Percentiles rank a stretch among this genome's conserved stretches.
These are phyloP conservation scores for Citrus glauca DNA, from an alignment of 345 rosid species.

Conservation along the genomic window DNA sequence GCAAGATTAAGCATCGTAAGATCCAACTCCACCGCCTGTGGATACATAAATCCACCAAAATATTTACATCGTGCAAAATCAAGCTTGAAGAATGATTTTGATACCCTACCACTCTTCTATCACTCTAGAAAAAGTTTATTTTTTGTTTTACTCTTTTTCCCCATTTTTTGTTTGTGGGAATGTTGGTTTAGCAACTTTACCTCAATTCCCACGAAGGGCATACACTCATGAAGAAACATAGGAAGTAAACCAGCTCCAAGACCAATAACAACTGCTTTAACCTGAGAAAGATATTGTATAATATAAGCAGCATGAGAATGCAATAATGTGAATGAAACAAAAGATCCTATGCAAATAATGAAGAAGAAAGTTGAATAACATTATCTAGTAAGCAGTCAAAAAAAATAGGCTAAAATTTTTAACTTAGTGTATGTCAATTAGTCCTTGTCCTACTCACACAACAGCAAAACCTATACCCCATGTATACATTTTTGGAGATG, in stretches of 20 bases:
- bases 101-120: not conserved
- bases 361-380: not conserved
- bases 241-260: slow-evolving; percentile 98
- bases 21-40: slow-evolving; percentile 91
- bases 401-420: not conserved
- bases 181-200: slow-evolving; percentile 29
- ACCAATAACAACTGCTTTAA: slow-evolving; percentile 75
- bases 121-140: not conserved
- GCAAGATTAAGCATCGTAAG: slow-evolving; percentile 55
- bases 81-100: slow-evolving; percentile 6
- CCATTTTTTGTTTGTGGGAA: not conserved
- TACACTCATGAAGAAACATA: slow-evolving; percentile 77
- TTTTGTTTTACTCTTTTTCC: not conserved
- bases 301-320: slow-evolving; percentile 9
- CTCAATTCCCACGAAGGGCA: slow-evolving; percentile 64
- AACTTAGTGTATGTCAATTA: not conserved
- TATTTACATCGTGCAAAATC: not conserved
- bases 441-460: not conserved
- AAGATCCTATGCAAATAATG: not conserved
- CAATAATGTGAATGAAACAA: not conserved
- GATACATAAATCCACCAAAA: slow-evolving; percentile 10
- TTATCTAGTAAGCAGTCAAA: not conserved
- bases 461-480: not conserved
- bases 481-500: not conserved
- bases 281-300: slow-evolving; percentile 35